These are phyloP conservation scores for Backusella morwellensis DNA, from an alignment of 192 early-diverging fungal genomes.

Conservation along the genomic window DNA sequence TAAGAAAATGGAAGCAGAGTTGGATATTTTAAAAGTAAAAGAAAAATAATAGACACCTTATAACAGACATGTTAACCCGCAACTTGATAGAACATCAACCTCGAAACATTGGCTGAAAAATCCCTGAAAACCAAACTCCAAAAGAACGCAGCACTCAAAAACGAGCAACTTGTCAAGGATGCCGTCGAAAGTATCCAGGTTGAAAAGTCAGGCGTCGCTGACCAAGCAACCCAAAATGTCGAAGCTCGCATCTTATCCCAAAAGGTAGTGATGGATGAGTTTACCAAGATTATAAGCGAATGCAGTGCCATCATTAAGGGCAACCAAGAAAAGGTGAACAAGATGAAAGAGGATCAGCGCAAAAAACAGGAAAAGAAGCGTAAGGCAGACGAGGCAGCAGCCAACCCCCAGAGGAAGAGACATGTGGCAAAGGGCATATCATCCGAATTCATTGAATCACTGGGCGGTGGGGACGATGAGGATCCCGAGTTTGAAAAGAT, in stretches of 20 bases:
- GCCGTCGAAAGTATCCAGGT: neutral
- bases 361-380: constrained; percentile 7
- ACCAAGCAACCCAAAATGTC: neutral
- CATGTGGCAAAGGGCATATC: neutral
- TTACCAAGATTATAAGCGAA: constrained; percentile 9
- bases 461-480: constrained; percentile 17
- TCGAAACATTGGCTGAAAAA: constrained; percentile 16
- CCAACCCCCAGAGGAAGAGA: neutral
- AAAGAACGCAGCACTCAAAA: constrained; percentile 10
- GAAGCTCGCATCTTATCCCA: constrained; percentile 19
- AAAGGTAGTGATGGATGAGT: constrained; percentile 12
- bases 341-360: neutral
- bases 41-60: neutral
- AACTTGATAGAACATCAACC: constrained; percentile 11
- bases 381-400: neutral
- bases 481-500: constrained; percentile 37
- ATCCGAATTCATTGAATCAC: constrained; percentile 6
- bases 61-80: neutral
- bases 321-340: neutral
- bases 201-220: neutral
- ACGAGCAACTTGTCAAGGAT: neutral
- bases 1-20: constrained; percentile 18
- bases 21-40: constrained; percentile 29
- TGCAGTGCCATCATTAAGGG: constrained; percentile 7
- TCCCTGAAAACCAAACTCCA: constrained; percentile 10